Percentiles rank a stretch among this genome's conserved stretches.
These are phyloP conservation scores for Xylaria sp. DNA, from an alignment of 2,329 filamentous ascomycete species.

Conservation along the genomic window DNA sequence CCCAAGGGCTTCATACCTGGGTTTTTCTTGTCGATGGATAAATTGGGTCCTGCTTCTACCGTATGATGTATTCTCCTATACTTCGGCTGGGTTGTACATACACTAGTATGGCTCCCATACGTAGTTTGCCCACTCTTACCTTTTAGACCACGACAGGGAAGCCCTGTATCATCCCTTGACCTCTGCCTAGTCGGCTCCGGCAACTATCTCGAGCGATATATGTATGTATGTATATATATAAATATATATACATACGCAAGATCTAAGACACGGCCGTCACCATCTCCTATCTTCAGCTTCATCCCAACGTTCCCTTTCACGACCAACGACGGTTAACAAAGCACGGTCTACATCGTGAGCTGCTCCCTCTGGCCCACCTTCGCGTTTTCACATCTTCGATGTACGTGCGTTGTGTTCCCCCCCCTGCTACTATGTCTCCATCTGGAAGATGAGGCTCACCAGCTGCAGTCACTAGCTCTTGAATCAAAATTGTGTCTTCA, in stretches of 20 bases:
- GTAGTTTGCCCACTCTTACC: conserved; percentile 43
- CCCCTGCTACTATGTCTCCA: background rate
- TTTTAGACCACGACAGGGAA: conserved; percentile 42
- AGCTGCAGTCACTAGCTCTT: conserved; percentile 7
- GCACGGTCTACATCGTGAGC: conserved; percentile 3
- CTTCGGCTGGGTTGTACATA: conserved; percentile 31
- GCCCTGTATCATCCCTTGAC: conserved; percentile 42
- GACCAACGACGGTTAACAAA: conserved; percentile 16
- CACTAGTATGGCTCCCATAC: conserved; percentile 32
- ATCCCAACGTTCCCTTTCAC: conserved; percentile 12
- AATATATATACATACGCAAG: conserved; percentile 39
- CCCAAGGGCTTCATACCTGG: conserved; percentile 37
- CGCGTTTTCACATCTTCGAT: conserved; percentile 17
- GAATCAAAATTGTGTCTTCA: conserved; percentile 1
- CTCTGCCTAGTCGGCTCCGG: conserved; percentile 35
- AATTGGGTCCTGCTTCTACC: conserved; percentile 45
- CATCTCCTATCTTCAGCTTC: conserved; percentile 35
- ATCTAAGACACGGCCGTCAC: conserved; percentile 45
- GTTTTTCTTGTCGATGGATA: conserved; percentile 33
- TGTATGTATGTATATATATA: conserved; percentile 26
- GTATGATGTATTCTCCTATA: conserved; percentile 34
- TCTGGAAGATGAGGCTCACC: conserved; percentile 27
- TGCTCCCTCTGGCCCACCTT: background rate
- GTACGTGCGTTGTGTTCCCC: conserved; percentile 25
- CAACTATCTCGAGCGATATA: conserved; percentile 37